Percentiles rank a stretch among this genome's conserved stretches.
These are phyloP conservation scores for Margaritispora aquatica DNA, from an alignment of 495 filamentous ascomycete species.

Conservation along the genomic window DNA sequence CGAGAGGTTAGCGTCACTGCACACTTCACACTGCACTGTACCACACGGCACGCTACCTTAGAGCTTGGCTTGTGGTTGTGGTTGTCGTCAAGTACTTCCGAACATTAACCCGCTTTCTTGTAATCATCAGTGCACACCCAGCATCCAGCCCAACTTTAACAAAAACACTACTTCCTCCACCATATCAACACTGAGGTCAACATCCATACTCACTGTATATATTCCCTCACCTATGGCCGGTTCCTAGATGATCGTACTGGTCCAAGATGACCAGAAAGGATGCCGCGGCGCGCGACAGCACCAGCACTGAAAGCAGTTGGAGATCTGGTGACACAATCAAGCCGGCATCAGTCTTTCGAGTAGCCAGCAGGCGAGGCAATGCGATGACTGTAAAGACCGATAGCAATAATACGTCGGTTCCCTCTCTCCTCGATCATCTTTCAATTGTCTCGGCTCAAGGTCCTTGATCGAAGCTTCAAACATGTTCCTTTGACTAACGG, in stretches of 20 bases:
- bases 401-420: constrained; percentile 36
- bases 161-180: neutral
- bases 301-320: constrained; percentile 47
- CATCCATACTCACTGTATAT: neutral
- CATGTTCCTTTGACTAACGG: constrained; percentile 24
- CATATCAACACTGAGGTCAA: neutral
- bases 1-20: too few species aligned
- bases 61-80: too few species aligned
- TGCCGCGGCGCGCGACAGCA: constrained; percentile 49
- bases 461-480: constrained; percentile 9
- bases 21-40: too few species aligned
- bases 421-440: constrained; percentile 3
- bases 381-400: constrained; percentile 53
- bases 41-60: too few species aligned
- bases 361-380: constrained; percentile 36
- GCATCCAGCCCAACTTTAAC: neutral
- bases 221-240: constrained; percentile 17
- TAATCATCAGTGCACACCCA: too few species aligned
- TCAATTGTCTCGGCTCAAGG: constrained; percentile 12
- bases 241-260: constrained; percentile 18
- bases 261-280: constrained; percentile 55
- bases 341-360: constrained; percentile 31
- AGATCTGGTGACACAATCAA: constrained; percentile 53
- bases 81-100: too few species aligned
- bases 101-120: too few species aligned